Evolutionary conservation across 768 basidiomycete genomes (phyloP).

Genomic region (Butyriboletus loyo): DNA sequence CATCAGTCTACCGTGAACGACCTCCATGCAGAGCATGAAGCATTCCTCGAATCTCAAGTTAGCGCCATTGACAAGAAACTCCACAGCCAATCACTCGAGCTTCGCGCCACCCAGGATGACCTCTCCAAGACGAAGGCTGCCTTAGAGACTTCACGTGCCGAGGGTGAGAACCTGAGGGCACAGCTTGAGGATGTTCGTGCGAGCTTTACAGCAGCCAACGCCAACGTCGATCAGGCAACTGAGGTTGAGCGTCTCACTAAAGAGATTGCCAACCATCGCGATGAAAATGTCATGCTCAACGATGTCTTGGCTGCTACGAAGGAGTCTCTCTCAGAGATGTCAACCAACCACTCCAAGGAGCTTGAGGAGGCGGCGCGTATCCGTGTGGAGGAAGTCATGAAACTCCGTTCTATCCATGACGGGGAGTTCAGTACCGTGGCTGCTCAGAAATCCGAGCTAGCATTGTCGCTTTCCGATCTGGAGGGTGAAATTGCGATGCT

Average conservation of each 20-base stretch:
- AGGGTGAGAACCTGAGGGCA: constrained; percentile 52
- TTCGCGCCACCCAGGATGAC: constrained; percentile 84
- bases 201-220: constrained; percentile 39
- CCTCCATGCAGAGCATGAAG: constrained; percentile 62
- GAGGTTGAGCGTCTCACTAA: constrained; percentile 55
- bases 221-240: constrained; percentile 47
- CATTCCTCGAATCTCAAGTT: constrained; percentile 55
- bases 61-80: constrained; percentile 62
- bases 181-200: constrained; percentile 65
- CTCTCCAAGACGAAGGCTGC: constrained; percentile 70
- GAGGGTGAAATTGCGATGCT: constrained; percentile 73
- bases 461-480: constrained; percentile 64
- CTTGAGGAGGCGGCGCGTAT: constrained; percentile 71
- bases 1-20: constrained; percentile 60
- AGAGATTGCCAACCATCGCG: constrained; percentile 61
- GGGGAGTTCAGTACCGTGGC: constrained; percentile 56
- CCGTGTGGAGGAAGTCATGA: constrained; percentile 69
- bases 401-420: constrained; percentile 56
- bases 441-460: constrained; percentile 60
- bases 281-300: constrained; percentile 62
- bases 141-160: constrained; percentile 48
- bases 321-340: constrained; percentile 66
- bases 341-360: constrained; percentile 64
- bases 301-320: constrained; percentile 69
- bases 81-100: constrained; percentile 58